Conservation (phyloP, 192 early-diverging fungal species). For the Gonapodya prolifera region DNA sequence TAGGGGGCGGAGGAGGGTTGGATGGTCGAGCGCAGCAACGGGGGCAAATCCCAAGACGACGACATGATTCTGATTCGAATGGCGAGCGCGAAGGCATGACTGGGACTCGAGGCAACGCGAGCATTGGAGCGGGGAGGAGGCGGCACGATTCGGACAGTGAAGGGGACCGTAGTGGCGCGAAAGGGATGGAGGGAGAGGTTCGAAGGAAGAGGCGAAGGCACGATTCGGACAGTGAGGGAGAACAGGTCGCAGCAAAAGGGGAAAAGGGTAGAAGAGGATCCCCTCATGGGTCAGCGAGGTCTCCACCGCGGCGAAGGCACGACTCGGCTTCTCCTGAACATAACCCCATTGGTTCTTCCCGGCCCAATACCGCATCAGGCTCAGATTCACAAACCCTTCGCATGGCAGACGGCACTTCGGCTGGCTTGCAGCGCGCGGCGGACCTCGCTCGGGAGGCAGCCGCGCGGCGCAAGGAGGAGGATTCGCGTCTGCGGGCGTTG, state of each 20-base stretch:
- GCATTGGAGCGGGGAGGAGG: neutral
- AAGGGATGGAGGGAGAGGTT: neutral
- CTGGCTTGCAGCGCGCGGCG: neutral
- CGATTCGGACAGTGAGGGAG: neutral
- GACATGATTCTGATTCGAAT: neutral
- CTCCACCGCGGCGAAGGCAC: neutral
- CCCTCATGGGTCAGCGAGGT: neutral
- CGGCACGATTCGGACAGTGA: constrained; percentile 7
- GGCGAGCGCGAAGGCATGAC: neutral
- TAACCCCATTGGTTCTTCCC: neutral
- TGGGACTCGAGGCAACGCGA: neutral
- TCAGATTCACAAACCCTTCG: neutral
- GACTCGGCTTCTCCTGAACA: neutral
- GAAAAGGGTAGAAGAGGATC: neutral
- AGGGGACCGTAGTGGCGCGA: neutral
- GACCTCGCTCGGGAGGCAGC: neutral
- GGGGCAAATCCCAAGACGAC: neutral
- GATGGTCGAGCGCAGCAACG: neutral
- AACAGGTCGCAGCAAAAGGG: neutral
- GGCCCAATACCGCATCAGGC: no score
- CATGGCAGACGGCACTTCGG: neutral
- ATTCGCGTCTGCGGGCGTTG: neutral
- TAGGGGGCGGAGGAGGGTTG: neutral
- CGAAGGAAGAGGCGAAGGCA: neutral
- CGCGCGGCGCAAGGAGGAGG: neutral